Evolutionary conservation across 2,329 filamentous ascomycete genomes (phyloP), one percentile per base, ranked within the genome.

Genomic region (Pseudogymnoascus pannorum): DNA sequence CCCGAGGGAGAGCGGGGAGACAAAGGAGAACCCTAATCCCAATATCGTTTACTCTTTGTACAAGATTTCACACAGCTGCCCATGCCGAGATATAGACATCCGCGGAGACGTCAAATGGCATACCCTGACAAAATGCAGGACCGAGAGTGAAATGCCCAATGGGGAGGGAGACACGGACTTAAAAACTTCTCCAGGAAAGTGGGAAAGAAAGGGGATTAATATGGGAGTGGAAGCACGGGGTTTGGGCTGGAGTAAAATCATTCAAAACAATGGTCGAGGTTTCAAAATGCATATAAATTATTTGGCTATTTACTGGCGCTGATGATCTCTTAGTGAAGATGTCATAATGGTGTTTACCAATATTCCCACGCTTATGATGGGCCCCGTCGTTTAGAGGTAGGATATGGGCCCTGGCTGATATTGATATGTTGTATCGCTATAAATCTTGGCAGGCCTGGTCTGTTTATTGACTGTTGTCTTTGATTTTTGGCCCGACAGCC

Each of bases 111-210:
- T 79, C 76, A 69, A 85, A 86, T 0, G 78, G 76, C 1, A 82
- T 85, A 2, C 74, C 74, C 9, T 72, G 66, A 62, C 78, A 81
- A 66, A 79, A 84, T 1, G 74, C 68, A 0, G 77, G 75, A 0
- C 80, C 81, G 4, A 86, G 75, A 3, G 79, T 81, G 68, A 79
- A 86, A 70, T 83, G 85, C 2, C 83, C 83, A 59, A 87, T 80
- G 0, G 83, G 83, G 16, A 87, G 69, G 40, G 82, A 86, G 62
- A 65, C 84, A n/a, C 86, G 83, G 83, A 70, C 79, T 12, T 71
- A 80, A 68, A 84, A 82, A 71, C 76, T 83, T 33, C 70, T 85
- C 40, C 66, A 75, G 31, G 81, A 85, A 64, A 77, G 75, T 62
- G 78, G 78, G 2, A 76, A 79, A 64, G 72, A 73, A 36, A 78